Evolutionary conservation across 768 basidiomycete genomes (phyloP).

Genomic region (Russula vinacea): DNA sequence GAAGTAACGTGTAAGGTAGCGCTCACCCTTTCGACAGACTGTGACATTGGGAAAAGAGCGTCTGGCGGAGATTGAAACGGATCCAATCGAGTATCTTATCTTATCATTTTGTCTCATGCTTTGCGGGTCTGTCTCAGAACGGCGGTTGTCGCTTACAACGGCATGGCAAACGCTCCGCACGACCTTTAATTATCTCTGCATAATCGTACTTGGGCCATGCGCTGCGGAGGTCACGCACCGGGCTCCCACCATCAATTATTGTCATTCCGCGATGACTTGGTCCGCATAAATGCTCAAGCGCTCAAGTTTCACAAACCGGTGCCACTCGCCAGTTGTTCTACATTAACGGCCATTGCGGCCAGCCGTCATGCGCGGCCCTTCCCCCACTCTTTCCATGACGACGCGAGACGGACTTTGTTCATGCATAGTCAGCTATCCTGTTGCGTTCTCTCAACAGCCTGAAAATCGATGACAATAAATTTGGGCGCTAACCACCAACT

Average conservation of each 20-base stretch:
- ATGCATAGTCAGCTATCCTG: background rate
- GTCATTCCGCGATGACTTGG: background rate
- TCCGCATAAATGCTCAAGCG: background rate
- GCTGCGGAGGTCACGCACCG: background rate
- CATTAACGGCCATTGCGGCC: background rate
- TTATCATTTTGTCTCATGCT: too few relatives aligned
- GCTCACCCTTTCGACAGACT: too few relatives aligned
- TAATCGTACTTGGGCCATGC: background rate
- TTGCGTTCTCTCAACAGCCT: background rate
- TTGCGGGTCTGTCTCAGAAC: too few relatives aligned
- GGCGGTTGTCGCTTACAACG: too few relatives aligned
- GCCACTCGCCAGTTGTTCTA: background rate
- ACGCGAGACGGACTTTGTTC: background rate
- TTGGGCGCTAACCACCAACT: background rate
- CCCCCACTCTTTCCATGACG: background rate
- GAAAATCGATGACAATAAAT: background rate
- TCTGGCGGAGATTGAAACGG: too few relatives aligned
- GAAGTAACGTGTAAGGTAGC: too few relatives aligned
- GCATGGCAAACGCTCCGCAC: too few relatives aligned
- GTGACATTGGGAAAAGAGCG: too few relatives aligned
- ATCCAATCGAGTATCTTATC: too few relatives aligned
- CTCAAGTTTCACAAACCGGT: background rate
- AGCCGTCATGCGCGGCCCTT: background rate
- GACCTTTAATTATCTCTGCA: too few relatives aligned
- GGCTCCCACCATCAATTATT: background rate